Base-by-base conservation (phyloP, 1,139 yeast genomes). In the Suhomyces bolitotheri region DNA sequence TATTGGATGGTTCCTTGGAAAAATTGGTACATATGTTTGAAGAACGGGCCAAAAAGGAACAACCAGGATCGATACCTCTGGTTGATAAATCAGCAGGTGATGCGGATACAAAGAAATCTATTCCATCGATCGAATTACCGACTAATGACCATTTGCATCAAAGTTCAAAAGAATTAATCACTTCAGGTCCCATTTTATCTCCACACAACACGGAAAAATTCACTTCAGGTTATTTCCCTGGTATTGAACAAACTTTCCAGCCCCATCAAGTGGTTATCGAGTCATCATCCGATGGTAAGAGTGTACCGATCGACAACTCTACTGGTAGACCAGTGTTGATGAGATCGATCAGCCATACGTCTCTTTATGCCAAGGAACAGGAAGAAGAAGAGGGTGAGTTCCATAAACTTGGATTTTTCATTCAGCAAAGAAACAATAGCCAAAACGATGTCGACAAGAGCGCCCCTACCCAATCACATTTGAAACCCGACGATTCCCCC, bases 371-470 rank as follows among this genome's bases (percentile, higher is more conserved):
- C 14, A 83, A 79, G 54, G 78, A 75, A 46, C 88, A 83, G 56
- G 96, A 88, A 51, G 79, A 81, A 44, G 97, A 89, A 58, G 97
- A 89, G 66, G 97, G 96, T 46, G 95, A 86, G 52, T 72, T 88
- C 44, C 96, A 87, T 60, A 80, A 84, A 59, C 78, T 87, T 78
- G 95, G 95, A 11, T 77, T 75, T 51, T 82, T 78, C 50, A 80
- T 82, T 49, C 85, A 81, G 52, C 85, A 78, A 53, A 73, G 79
- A 42, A 60, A 67, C 21, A 66, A 43, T 8, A 26, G 34, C 22
- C 39, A 29, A 14, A 19, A 11, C 3, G 27, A 24, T 7, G 10
- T 9, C 5, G 27, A 23, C 2, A 20, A 11, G 2, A 11, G 27
- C 33, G 23, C 5, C n/a, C 24, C 32, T 7, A 12, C 29, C 9